phyloP scores from a whole-genome alignment of 2,329 filamentous ascomycete genomes.

The Aspergillus clavatus region DNA sequence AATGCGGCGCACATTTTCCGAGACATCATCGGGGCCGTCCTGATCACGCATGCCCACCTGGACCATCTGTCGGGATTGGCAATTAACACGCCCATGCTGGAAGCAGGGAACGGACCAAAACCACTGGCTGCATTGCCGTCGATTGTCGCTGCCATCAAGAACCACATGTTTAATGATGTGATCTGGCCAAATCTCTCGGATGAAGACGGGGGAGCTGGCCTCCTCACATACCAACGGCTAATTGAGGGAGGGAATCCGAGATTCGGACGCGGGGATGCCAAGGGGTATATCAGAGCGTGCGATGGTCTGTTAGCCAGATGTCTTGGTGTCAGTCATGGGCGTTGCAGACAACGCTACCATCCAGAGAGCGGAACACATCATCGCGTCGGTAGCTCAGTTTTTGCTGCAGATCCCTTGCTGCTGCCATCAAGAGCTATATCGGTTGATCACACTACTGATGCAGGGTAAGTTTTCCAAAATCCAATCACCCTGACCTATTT shows the following conservation, averaged over 20 bases:
- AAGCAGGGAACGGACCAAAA: conserved; percentile 72
- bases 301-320: conserved; percentile 86
- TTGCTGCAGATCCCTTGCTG: conserved; percentile 46
- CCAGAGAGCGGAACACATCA: conserved; percentile 50
- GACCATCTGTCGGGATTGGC: conserved; percentile 91
- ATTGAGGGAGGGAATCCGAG: conserved; percentile 84
- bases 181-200: conserved; percentile 98
- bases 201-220: conserved; percentile 87
- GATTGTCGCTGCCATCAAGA: conserved; percentile 89
- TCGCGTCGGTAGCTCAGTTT: conserved; percentile 47
- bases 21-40: conserved; percentile 75
- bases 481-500: neutral
- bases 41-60: conserved; percentile 95
- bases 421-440: conserved; percentile 36
- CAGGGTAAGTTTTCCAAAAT: conserved; percentile 21
- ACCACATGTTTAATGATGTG: conserved; percentile 93
- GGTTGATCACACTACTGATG: conserved; percentile 26
- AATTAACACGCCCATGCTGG: conserved; percentile 84
- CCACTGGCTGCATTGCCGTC: conserved; percentile 77
- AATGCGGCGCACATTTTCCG: conserved; percentile 79
- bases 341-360: conserved; percentile 69
- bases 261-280: conserved; percentile 71
- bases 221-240: conserved; percentile 84
- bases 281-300: conserved; percentile 82
- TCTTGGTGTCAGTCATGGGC: conserved; percentile 83